These are phyloP conservation scores for Fomitiporia mediterranea DNA, from an alignment of 1,284 basidiomycete genomes.

Conservation along the genomic window DNA sequence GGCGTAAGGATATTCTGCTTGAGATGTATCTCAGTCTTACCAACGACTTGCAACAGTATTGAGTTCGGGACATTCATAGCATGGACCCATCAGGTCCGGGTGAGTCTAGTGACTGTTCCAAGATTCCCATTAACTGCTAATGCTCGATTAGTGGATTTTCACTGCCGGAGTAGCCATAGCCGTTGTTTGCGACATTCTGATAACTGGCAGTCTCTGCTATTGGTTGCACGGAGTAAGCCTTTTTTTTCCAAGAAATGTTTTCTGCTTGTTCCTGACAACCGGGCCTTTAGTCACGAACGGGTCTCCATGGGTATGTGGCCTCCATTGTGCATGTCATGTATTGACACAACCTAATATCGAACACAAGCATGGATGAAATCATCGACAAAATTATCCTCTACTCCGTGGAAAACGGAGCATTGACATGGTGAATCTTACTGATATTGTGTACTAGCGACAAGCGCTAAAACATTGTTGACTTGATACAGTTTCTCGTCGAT, in stretches of 20 bases:
- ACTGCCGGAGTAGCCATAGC: constrained; percentile 14
- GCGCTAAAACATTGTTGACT: background rate
- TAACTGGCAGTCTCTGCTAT: constrained; percentile 18
- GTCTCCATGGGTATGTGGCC: constrained; percentile 6
- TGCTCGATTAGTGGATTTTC: constrained; percentile 17
- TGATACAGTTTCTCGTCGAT: constrained; percentile 11
- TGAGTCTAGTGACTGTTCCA: background rate
- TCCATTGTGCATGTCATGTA: background rate
- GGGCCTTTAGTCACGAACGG: constrained; percentile 11
- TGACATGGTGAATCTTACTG: constrained; percentile 7
- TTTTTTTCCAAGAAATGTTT: background rate
- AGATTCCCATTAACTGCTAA: background rate
- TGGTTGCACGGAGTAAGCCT: constrained; percentile 16
- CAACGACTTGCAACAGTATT: constrained; percentile 9
- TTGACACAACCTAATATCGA: background rate
- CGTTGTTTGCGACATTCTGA: constrained; percentile 14
- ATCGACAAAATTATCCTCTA: constrained; percentile 18
- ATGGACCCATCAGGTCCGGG: constrained; percentile 14
- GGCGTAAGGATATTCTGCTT: constrained; percentile 7
- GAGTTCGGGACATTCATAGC: constrained; percentile 16
- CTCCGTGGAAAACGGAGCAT: constrained; percentile 13
- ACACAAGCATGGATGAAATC: constrained; percentile 11
- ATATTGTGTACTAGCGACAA: background rate
- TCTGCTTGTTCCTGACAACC: background rate
- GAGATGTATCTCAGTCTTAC: background rate